Evolutionary conservation across 2,329 filamentous ascomycete species (phyloP), one percentile per base, ranked within the genome.

Genomic region (Arthrinium puccinioides): DNA sequence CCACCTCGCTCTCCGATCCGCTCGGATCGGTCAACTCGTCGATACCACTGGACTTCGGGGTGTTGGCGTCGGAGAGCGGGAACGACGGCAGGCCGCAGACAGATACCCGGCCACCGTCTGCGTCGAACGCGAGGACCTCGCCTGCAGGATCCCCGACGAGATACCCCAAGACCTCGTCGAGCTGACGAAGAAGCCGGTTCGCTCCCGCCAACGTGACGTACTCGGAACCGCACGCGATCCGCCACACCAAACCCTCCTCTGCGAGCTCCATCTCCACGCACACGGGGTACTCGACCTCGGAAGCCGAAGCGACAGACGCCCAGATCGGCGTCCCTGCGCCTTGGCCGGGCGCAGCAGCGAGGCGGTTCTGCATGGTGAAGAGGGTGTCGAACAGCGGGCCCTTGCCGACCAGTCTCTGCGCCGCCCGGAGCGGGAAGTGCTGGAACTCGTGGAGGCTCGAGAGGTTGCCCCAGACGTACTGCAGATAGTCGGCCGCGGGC

Each of bases 251-350:
- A 0, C 59, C 51, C 14, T 72, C 60, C 0, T 60, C 63, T 0
- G 73, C 56, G 6, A 75, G 60, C 54, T 94, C 87, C 55, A 92
- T 78, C 60, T 96, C 89, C 3, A 87, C 73, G 49, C 86, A 92
- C 4, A 94, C 61, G 0, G 86, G 82, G 55, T 89, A 94, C 45
- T 94, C 87, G 1, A 90, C 79, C 16, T 80, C 73, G 0, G 86
- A 81, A 4, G 64, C 61, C 1, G 82, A 76, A 13, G 70, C 67
- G 2, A 84, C 57, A 2, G 85, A 87, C 25, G 65, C 68, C 47
- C 85, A 78, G 4, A 90, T 53, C 1, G 48, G 15, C 20, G 3
- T 15, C 31, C 9, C 3, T 6, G 2, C 18, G 1, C 44, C 38
- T 1, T 13, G 26, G 0, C 32, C 18, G 0, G 35, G 1, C 6